phyloP scores from a whole-genome alignment of 768 basidiomycete genomes.

The Phaffia tasmanica region DNA sequence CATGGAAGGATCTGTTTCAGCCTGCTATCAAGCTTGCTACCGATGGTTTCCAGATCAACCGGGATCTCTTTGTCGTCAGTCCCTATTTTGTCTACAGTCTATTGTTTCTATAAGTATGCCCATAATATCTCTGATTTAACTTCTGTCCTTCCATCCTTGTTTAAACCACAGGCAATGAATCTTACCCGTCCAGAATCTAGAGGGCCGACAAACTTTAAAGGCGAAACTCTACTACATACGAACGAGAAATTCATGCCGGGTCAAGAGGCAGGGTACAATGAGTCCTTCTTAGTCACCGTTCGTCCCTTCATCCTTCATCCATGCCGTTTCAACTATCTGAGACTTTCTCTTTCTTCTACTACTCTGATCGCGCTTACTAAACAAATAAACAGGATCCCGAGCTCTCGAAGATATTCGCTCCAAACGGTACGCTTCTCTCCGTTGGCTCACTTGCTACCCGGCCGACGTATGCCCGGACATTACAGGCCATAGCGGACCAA shows the following conservation, averaged over 20 bases:
- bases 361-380: neutral
- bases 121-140: neutral
- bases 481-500: conserved; percentile 58
- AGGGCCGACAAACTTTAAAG: conserved; percentile 21
- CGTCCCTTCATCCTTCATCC: neutral
- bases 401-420: conserved; percentile 76
- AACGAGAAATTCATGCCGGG: neutral
- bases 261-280: neutral
- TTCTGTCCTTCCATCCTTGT: neutral
- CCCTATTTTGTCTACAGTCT: neutral
- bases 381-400: conserved; percentile 42
- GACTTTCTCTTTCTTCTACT: neutral
- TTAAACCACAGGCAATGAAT: conserved; percentile 13
- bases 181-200: conserved; percentile 7
- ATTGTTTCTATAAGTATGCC: neutral
- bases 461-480: conserved; percentile 63
- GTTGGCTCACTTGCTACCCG: conserved; percentile 66
- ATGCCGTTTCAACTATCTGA: neutral
- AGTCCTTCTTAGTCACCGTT: conserved; percentile 21
- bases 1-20: conserved; percentile 66
- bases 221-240: neutral
- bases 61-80: conserved; percentile 28
- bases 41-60: conserved; percentile 44
- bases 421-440: conserved; percentile 54
- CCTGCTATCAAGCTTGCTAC: conserved; percentile 63